Evolutionary conservation across 2,329 filamentous ascomycete species (phyloP).

Genomic region (Xylaria sp.): DNA sequence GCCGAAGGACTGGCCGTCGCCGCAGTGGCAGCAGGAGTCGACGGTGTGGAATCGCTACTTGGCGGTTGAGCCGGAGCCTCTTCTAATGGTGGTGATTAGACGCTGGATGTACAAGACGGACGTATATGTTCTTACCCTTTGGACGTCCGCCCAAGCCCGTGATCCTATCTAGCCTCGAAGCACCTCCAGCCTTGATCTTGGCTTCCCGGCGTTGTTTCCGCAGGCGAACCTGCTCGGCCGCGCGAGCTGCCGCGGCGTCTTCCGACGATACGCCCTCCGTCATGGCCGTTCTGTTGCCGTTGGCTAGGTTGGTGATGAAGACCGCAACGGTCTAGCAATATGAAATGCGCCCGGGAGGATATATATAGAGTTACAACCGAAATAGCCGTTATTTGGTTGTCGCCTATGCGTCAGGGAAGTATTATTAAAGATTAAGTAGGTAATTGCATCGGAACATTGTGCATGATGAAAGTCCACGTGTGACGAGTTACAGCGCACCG

Average conservation of each 20-base stretch:
- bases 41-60: slow-evolving; percentile 19
- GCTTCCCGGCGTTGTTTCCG: slow-evolving; percentile 83
- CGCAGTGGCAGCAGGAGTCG: slow-evolving; percentile 29
- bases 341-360: not conserved
- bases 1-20: slow-evolving; percentile 49
- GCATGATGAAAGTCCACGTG: slow-evolving; percentile 28
- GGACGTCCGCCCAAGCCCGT: slow-evolving; percentile 73
- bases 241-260: slow-evolving; percentile 63
- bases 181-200: slow-evolving; percentile 79
- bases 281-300: slow-evolving; percentile 37
- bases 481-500: slow-evolving; percentile 23
- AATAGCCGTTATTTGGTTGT: slow-evolving; percentile 15
- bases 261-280: slow-evolving; percentile 49
- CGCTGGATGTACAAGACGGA: not conserved
- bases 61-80: slow-evolving; percentile 49
- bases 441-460: slow-evolving; percentile 17
- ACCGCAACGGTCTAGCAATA: not conserved
- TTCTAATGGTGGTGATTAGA: slow-evolving; percentile 43
- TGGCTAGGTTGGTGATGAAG: not conserved
- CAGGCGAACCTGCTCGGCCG: slow-evolving; percentile 74
- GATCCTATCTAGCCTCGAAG: slow-evolving; percentile 78
- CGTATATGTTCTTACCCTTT: slow-evolving; percentile 52
- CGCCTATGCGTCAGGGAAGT: not conserved
- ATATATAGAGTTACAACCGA: slow-evolving; percentile 1
- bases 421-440: not conserved